These are phyloP conservation scores for Mucor circinelloides DNA, from an alignment of 371 early-diverging fungal species.

Conservation along the genomic window DNA sequence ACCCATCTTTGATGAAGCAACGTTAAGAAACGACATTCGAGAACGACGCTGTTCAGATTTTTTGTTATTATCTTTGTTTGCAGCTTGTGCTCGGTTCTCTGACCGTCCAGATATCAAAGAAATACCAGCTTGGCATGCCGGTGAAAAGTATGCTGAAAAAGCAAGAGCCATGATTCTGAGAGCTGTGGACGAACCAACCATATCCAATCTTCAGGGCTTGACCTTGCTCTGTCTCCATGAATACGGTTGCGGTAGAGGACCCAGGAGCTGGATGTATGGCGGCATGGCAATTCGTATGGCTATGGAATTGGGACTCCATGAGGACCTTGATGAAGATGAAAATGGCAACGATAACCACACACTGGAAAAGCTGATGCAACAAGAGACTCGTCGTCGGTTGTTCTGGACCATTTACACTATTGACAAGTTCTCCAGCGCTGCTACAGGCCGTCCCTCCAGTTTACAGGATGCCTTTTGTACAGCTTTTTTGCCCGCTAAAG, in stretches of 20 bases:
- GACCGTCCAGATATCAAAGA: constrained; percentile 38
- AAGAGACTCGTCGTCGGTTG: constrained; percentile 26
- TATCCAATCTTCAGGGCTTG: constrained; percentile 56
- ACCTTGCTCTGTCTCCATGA: constrained; percentile 61
- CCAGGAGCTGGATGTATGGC: constrained; percentile 71
- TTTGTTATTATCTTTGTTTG: constrained; percentile 33
- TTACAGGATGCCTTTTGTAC: constrained; percentile 61
- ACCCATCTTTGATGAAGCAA: constrained; percentile 54
- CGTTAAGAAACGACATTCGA: constrained; percentile 30
- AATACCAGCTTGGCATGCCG: constrained; percentile 51
- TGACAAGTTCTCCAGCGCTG: constrained; percentile 32
- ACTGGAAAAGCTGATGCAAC: constrained; percentile 36
- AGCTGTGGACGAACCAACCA: constrained; percentile 52
- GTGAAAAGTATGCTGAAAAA: constrained; percentile 50
- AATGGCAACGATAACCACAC: constrained; percentile 13
- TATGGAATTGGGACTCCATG: constrained; percentile 59
- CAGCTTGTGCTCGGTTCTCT: constrained; percentile 49
- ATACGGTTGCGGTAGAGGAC: constrained; percentile 63
- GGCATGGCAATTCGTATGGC: constrained; percentile 70
- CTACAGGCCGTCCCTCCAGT: constrained; percentile 31
- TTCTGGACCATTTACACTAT: constrained; percentile 30
- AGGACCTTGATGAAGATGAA: constrained; percentile 43
- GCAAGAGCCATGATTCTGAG: constrained; percentile 32
- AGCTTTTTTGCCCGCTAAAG: constrained; percentile 54
- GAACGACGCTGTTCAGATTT: constrained; percentile 39